A percentile compares a stretch with the other conserved stretches of the same genome.
phyloP scores from a whole-genome alignment of 2,329 filamentous ascomycete species.

The Xylaria sp. region DNA sequence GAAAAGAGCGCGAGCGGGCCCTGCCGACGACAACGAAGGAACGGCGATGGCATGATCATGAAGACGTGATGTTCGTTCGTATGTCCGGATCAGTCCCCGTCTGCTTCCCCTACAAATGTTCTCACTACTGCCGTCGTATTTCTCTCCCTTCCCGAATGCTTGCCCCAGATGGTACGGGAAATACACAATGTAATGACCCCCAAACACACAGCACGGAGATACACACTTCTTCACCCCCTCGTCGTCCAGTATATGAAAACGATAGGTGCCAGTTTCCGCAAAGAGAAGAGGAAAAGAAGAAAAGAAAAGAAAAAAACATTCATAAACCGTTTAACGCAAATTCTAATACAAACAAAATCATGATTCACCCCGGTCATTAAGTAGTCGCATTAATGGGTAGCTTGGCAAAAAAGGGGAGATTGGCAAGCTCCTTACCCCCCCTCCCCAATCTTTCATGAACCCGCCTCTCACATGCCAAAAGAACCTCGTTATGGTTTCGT shows the following conservation, averaged over 20 bases:
- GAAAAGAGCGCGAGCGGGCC: not conserved
- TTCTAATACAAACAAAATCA: slow-evolving; percentile 34
- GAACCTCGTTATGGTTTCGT: slow-evolving; percentile 15
- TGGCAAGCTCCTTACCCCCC: no score
- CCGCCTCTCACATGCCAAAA: slow-evolving; percentile 24
- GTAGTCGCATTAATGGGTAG: slow-evolving; percentile 30
- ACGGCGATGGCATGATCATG: no score
- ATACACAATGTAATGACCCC: no score
- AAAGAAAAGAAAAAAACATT: not conserved
- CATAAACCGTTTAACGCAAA: slow-evolving; percentile 11
- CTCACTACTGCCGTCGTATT: no score
- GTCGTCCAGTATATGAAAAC: not conserved
- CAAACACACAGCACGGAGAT: no score
- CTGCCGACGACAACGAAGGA: not conserved
- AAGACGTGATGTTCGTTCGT: no score
- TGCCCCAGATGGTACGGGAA: no score
- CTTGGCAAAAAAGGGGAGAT: slow-evolving; percentile 16
- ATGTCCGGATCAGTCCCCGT: no score
- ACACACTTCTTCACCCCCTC: no score
- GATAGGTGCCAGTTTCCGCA: not conserved
- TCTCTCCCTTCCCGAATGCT: no score
- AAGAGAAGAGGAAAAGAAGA: no score
- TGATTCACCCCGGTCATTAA: slow-evolving; percentile 29
- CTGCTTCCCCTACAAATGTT: no score
- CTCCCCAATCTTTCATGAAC: slow-evolving; percentile 22